Percentiles rank a stretch among this genome's conserved stretches.
phyloP scores from a whole-genome alignment of 345 rosid genomes.

The Isatis tinctoria region DNA sequence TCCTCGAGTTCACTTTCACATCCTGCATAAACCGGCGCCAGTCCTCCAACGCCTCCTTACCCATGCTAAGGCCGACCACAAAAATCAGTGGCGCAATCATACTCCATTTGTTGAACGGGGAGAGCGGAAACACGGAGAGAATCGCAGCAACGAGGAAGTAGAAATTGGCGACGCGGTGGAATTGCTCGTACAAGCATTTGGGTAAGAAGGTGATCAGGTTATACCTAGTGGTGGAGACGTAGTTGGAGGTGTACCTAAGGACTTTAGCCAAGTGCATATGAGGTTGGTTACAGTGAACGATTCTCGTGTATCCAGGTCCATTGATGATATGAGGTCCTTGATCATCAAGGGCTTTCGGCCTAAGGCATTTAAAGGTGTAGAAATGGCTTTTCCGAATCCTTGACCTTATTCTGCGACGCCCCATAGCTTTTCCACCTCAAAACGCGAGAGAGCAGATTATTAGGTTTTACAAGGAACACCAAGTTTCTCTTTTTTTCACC shows the following conservation, averaged over 20 bases:
- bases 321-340: conserved; percentile 25
- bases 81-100: conserved; percentile 53
- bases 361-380: conserved; percentile 54
- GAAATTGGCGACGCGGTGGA: conserved; percentile 72
- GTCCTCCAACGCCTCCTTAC: conserved; percentile 69
- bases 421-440: conserved; percentile 36
- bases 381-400: conserved; percentile 62
- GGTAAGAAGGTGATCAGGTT: conserved; percentile 59
- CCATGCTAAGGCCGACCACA: conserved; percentile 67
- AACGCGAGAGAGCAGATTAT: background rate
- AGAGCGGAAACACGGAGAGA: conserved; percentile 37
- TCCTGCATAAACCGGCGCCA: conserved; percentile 55
- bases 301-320: conserved; percentile 30
- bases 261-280: conserved; percentile 40
- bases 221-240: conserved; percentile 64
- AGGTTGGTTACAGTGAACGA: conserved; percentile 51
- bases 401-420: conserved; percentile 68
- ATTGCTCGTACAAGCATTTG: conserved; percentile 68
- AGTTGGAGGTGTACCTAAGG: conserved; percentile 47
- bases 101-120: conserved; percentile 46
- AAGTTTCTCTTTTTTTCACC: background rate
- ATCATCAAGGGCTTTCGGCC: conserved; percentile 24
- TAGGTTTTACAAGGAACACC: background rate
- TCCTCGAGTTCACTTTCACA: conserved; percentile 46
- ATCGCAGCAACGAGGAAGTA: conserved; percentile 63